Evolutionary conservation across 257 asterid species (phyloP).

Genomic region (Jacaranda copaia): DNA sequence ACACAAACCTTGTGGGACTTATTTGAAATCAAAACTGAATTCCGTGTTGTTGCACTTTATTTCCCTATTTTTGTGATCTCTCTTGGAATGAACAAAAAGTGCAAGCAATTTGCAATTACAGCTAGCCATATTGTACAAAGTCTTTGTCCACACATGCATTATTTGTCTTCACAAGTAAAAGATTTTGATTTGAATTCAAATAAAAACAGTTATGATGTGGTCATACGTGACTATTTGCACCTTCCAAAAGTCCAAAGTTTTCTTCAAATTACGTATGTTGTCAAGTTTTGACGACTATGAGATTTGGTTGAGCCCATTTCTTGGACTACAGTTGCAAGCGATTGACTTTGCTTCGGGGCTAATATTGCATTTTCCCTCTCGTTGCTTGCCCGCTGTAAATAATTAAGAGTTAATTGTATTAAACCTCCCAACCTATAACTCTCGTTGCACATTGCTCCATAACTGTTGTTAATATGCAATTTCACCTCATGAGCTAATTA

Average conservation of each 20-base stretch:
- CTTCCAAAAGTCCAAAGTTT: neutral
- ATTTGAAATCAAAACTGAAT: slow-evolving; percentile 17
- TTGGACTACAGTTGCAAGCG: slow-evolving; percentile 13
- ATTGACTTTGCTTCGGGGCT: neutral
- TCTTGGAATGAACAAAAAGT: neutral
- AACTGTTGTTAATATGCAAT: too few relatives aligned
- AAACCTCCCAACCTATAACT: too few relatives aligned
- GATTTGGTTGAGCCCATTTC: slow-evolving; percentile 27
- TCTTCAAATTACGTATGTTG: neutral
- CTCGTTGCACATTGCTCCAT: too few relatives aligned
- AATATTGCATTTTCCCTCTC: neutral
- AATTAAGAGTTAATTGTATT: too few relatives aligned
- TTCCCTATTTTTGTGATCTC: neutral
- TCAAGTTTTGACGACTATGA: slow-evolving; percentile 29
- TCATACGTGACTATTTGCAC: slow-evolving; percentile 33
- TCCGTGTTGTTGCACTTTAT: neutral
- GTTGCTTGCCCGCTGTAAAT: too few relatives aligned
- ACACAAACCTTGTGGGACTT: too few relatives aligned
- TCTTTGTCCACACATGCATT: too few relatives aligned
- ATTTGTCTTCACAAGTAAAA: slow-evolving; percentile 12
- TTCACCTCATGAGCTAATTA: too few relatives aligned
- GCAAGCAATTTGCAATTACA: slow-evolving; percentile 34
- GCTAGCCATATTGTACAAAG: neutral
- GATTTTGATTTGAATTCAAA: slow-evolving; percentile 36
- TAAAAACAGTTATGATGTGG: slow-evolving; percentile 18